A percentile compares a stretch with the other conserved stretches of the same genome.
These are phyloP conservation scores for Pseudogymnoascus pannorum DNA, from an alignment of 2,329 filamentous ascomycete species.

Conservation along the genomic window DNA sequence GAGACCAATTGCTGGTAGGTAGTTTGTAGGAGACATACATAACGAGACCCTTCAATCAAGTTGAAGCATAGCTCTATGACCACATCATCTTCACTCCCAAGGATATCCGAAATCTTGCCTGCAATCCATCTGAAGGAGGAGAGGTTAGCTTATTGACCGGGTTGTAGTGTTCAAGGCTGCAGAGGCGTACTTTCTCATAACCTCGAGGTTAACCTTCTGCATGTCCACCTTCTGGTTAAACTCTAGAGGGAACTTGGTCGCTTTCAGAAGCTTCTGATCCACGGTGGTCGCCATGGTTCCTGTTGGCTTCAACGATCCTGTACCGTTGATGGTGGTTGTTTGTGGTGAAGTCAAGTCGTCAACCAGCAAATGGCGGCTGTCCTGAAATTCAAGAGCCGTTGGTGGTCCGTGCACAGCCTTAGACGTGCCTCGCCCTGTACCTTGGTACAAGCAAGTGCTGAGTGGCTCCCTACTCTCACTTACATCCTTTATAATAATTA, in stretches of 20 bases:
- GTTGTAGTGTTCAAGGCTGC: slow-evolving; percentile 16
- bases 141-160: slow-evolving; percentile 15
- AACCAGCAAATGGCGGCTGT: not conserved
- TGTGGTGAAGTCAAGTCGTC: not conserved
- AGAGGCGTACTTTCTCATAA: slow-evolving; percentile 83
- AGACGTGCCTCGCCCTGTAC: not conserved
- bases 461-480: not conserved
- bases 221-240: slow-evolving; percentile 97
- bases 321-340: not conserved
- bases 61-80: slow-evolving; percentile 78
- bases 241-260: slow-evolving; percentile 87
- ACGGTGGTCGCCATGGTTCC: slow-evolving; percentile 69
- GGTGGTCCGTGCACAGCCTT: not conserved
- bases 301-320: slow-evolving; percentile 10
- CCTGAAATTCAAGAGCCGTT: not conserved
- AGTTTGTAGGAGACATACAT: slow-evolving; percentile 47
- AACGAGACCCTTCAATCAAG: slow-evolving; percentile 64
- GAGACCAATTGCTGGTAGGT: not conserved
- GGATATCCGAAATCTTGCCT: slow-evolving; percentile 74
- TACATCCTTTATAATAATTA: not conserved
- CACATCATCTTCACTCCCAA: slow-evolving; percentile 92
- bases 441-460: not conserved
- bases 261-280: slow-evolving; percentile 81
- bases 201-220: slow-evolving; percentile 91
- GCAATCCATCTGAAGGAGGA: slow-evolving; percentile 72